Evolutionary conservation across 495 filamentous ascomycete species (phyloP).

Genomic region (Penicillium cinerascens): DNA sequence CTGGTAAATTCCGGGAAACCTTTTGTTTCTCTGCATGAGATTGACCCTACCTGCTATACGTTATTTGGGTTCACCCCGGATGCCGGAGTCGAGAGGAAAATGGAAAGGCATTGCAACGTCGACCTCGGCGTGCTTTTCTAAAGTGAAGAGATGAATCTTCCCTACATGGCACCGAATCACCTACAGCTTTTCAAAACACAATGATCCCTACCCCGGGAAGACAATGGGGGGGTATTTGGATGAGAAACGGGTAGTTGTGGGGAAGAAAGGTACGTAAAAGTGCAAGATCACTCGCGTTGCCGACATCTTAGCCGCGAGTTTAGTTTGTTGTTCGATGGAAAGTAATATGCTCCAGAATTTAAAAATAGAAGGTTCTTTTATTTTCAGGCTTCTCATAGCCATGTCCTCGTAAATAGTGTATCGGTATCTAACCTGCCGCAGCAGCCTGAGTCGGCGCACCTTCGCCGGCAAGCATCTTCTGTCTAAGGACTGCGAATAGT

Average conservation of each 20-base stretch:
- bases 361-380: background rate
- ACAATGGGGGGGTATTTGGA: too few relatives aligned
- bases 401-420: background rate
- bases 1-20: background rate
- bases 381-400: constrained; percentile 2
- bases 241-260: too few relatives aligned
- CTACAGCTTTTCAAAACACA: background rate
- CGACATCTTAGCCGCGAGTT: too few relatives aligned
- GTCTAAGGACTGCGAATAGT: constrained; percentile 38
- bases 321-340: background rate
- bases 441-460: constrained; percentile 25
- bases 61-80: background rate
- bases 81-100: background rate
- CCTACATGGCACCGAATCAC: background rate
- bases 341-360: background rate
- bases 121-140: constrained; percentile 38
- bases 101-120: constrained; percentile 17
- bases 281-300: too few relatives aligned
- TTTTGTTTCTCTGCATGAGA: background rate
- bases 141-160: background rate
- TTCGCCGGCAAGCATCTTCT: constrained; percentile 46
- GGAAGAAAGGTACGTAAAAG: too few relatives aligned
- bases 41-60: background rate
- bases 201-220: too few relatives aligned
- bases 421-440: constrained; percentile 24